phyloP scores from a whole-genome alignment of 2,329 filamentous ascomycete genomes.

The Malbranchea zuffiana region DNA sequence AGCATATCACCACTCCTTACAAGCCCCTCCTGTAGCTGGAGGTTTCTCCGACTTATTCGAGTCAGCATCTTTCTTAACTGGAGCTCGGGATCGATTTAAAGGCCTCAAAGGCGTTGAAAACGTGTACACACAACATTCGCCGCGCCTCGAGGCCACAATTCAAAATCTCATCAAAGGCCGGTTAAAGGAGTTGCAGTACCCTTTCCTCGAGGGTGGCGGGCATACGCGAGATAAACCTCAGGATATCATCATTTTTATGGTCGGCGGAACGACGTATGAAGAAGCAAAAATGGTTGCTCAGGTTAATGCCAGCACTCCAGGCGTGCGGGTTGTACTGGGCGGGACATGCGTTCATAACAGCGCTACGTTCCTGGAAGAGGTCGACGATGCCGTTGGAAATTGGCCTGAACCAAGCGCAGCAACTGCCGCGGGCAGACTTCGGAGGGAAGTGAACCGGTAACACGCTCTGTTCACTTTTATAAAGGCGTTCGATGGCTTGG shows the following conservation, averaged over 20 bases:
- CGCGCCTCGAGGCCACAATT: conserved; percentile 72
- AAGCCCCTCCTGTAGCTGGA: conserved; percentile 60
- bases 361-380: conserved; percentile 75
- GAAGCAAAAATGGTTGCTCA: conserved; percentile 94
- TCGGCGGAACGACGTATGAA: conserved; percentile 90
- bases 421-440: conserved; percentile 52
- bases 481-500: no score
- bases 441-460: conserved; percentile 47
- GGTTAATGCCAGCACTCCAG: conserved; percentile 81
- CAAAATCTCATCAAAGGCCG: conserved; percentile 90
- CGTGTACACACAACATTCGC: conserved; percentile 95
- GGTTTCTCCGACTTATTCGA: conserved; percentile 90
- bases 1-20: conserved; percentile 75
- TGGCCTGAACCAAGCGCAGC: conserved; percentile 64
- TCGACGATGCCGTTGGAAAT: conserved; percentile 72
- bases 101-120: conserved; percentile 96
- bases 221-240: conserved; percentile 90
- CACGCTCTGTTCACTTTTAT: not conserved
- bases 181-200: conserved; percentile 75
- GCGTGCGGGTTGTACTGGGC: conserved; percentile 77
- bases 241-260: conserved; percentile 88
- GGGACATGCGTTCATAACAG: conserved; percentile 86
- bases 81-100: conserved; percentile 77
- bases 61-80: conserved; percentile 78
- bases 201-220: conserved; percentile 80